A percentile compares a stretch with the other conserved stretches of the same genome.
Evolutionary conservation across 2,329 filamentous ascomycete genomes (phyloP).

Genomic region (Venturia pyrina): DNA sequence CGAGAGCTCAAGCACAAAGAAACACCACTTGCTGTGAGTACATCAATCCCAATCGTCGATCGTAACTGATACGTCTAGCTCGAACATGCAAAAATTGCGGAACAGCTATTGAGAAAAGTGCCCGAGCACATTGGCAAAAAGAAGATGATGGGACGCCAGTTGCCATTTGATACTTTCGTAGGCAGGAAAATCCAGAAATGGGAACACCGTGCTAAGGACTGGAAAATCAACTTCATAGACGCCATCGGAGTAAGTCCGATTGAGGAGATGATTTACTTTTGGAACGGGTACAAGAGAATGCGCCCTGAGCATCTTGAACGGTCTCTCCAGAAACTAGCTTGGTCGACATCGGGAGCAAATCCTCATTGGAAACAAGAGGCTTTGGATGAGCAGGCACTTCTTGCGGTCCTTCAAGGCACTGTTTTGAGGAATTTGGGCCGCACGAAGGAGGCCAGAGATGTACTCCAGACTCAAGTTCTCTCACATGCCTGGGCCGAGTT

Average conservation of each 20-base stretch:
- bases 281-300: constrained; percentile 85
- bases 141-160: constrained; percentile 75
- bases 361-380: constrained; percentile 44
- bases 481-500: constrained; percentile 43
- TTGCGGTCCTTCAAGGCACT: constrained; percentile 56
- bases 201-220: constrained; percentile 63
- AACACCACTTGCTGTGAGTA: constrained; percentile 35
- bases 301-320: constrained; percentile 50
- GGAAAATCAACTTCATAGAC: constrained; percentile 61
- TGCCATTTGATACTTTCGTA: constrained; percentile 84
- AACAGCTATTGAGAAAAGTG: constrained; percentile 60
- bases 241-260: constrained; percentile 71
- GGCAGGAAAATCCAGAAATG: constrained; percentile 78
- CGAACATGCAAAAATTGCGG: constrained; percentile 40
- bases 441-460: constrained; percentile 52
- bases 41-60: background rate
- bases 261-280: constrained; percentile 88
- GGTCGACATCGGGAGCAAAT: constrained; percentile 53
- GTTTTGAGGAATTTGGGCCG: constrained; percentile 54
- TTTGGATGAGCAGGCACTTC: constrained; percentile 53
- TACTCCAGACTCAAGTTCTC: constrained; percentile 55
- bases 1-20: constrained; percentile 44
- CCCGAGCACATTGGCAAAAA: constrained; percentile 72
- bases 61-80: background rate
- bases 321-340: constrained; percentile 54